Percentiles rank a stretch among this genome's conserved stretches.
phyloP scores from a whole-genome alignment of 106 monocot genomes.

The Allium cepa region DNA sequence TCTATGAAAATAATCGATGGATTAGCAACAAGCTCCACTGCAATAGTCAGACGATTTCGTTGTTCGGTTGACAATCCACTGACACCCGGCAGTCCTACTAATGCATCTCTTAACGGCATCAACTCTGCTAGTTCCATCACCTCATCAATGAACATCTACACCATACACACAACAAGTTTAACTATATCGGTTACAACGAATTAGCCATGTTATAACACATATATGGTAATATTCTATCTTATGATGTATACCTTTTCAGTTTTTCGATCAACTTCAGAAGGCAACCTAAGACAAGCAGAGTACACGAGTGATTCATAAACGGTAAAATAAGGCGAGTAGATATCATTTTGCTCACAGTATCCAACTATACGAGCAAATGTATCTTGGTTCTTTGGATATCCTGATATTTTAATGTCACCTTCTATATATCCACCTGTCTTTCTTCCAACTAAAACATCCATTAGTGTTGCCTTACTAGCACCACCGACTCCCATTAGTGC shows the following conservation, averaged over 20 bases:
- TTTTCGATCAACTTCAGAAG: slow-evolving; percentile 4
- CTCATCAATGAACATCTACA: slow-evolving; percentile 35
- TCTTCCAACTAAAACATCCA: slow-evolving; percentile 9
- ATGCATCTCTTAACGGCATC: slow-evolving; percentile 11
- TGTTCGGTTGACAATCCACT: slow-evolving; percentile 43
- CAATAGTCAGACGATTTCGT: slow-evolving; percentile 35
- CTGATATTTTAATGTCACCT: slow-evolving; percentile 5
- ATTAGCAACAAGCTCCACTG: slow-evolving; percentile 44
- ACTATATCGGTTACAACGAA: background rate
- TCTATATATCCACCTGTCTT: slow-evolving; percentile 6
- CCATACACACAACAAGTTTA: background rate
- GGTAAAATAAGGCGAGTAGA: slow-evolving; percentile 1
- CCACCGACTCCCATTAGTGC: slow-evolving; percentile 7
- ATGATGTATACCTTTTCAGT: slow-evolving; percentile 1
- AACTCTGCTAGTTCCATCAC: slow-evolving; percentile 39
- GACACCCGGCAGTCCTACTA: slow-evolving; percentile 29
- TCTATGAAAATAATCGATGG: slow-evolving; percentile 52
- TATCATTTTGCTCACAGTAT: slow-evolving; percentile 8
- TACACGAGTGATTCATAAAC: slow-evolving; percentile 8
- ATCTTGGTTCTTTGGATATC: slow-evolving; percentile 8
- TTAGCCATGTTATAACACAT: background rate
- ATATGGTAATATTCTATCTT: background rate
- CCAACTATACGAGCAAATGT: slow-evolving; percentile 6
- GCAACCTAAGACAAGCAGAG: slow-evolving; percentile 4
- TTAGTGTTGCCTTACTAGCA: slow-evolving; percentile 5